Conservation (phyloP, 139 green algal genomes). For the Nannochloris sp. region DNA sequence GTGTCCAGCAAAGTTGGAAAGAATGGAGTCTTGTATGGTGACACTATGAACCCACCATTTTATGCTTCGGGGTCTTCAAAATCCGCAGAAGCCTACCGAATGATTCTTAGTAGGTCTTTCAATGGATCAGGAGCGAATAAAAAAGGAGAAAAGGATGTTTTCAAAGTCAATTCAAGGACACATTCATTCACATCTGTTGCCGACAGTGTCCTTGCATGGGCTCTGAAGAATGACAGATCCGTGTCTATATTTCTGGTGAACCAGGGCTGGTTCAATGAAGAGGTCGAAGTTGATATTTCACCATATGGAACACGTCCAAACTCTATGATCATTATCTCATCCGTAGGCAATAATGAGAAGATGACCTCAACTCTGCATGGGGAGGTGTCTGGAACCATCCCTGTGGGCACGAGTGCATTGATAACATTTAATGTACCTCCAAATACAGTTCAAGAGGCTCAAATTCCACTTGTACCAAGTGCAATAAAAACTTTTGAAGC, state of each 20-base stretch:
- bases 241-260: neutral
- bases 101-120: neutral
- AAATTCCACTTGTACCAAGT: neutral
- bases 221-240: neutral
- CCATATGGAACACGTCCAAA: neutral
- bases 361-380: neutral
- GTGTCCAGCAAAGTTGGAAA: neutral
- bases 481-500: neutral
- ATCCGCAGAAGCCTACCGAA: neutral
- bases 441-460: neutral
- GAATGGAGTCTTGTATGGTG: slow-evolving; percentile 3
- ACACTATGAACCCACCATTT: neutral
- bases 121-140: neutral
- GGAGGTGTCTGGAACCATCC: neutral
- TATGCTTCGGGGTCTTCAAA: neutral
- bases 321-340: neutral
- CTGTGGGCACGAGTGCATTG: neutral
- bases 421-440: neutral
- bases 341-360: neutral
- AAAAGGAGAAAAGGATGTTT: neutral
- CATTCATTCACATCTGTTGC: neutral
- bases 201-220: neutral
- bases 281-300: neutral
- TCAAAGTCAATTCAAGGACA: neutral
- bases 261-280: neutral